Percentiles rank a stretch among this genome's conserved stretches.
Conservation (phyloP, 352 stramenopile species). For the Thraustochytrium striatum region DNA sequence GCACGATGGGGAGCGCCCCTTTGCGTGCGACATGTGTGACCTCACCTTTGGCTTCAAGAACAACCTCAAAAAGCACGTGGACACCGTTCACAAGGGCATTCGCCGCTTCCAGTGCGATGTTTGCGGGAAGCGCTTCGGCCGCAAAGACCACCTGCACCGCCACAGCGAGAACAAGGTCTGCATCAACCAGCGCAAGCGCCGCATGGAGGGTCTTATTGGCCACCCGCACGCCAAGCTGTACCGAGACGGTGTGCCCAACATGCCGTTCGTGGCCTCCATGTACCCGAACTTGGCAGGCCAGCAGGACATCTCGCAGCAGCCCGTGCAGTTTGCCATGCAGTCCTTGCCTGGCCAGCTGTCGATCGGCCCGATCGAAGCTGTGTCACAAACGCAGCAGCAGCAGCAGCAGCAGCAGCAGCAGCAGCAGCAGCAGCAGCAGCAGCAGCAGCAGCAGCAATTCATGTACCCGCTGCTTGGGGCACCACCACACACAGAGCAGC, state of each 20-base stretch:
- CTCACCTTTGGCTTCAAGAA: constrained; percentile 32
- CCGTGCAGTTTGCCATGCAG: background rate
- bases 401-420: background rate
- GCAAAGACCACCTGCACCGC: constrained; percentile 47
- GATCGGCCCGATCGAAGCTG: background rate
- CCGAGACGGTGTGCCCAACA: background rate
- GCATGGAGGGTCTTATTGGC: background rate
- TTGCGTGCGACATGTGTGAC: background rate
- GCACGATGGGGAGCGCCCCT: constrained; percentile 20
- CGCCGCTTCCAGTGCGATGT: constrained; percentile 37
- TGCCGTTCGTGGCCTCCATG: background rate
- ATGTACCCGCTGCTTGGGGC: background rate
- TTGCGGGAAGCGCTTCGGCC: constrained; percentile 46
- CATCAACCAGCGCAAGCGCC: constrained; percentile 34
- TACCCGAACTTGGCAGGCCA: background rate
- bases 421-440: background rate
- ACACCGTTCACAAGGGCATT: constrained; percentile 43
- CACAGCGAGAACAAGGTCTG: constrained; percentile 47
- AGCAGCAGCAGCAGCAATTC: background rate
- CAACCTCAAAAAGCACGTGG: constrained; percentile 48
- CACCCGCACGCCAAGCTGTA: background rate
- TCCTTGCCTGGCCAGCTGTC: background rate
- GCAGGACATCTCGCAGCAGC: background rate
- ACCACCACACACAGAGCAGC: background rate
- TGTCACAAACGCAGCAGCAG: background rate